Evolutionary conservation across 441 rosid genomes (phyloP), one percentile per base, ranked within the genome.

Genomic region (Dalechampia spathulata): DNA sequence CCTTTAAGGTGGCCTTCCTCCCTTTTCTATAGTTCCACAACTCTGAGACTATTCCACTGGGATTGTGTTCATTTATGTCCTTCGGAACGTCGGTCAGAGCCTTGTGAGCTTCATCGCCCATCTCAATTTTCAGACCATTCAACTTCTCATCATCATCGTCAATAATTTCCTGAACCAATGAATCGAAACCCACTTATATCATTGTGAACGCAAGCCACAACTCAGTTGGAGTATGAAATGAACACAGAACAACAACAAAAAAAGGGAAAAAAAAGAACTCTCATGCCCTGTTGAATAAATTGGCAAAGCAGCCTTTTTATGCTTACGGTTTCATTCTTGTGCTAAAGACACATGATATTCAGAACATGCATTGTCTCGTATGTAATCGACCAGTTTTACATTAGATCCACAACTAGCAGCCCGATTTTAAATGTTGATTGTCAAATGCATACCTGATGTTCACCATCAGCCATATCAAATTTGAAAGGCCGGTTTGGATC

Each of bases 401-500:
- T 25, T 15, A 37, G 17, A 66, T 22, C 21, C 46, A 37, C 14
- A 19, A 25, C 13, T 50, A 27, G 41, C 25, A 50, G 27, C 38
- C 42, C 19, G 39, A 58, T 20, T 36, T 7, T 34, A 20, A 36
- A 16, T 43, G 46, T 57, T 38, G 42, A 46, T 25, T 37, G 26
- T 30, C 6, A 25, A 67, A 62, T 20, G 54, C 67, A 60, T 57
- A 83, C 72, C 83, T 63, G 62, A 56, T 66, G 63, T 58, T 72
- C 58, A 45, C 72, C 85, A 6, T 76, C 80, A 52, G 71, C 68
- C 52, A 42, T 75, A 12, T 78, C 66, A 64, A 74, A 51, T 70
- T 73, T 87, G 62, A 90, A 85, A 53, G 99, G 96, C 99, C 99
- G 90, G 59, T 80, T 82, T 51, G 96, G 91, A 72, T 90, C 96